Conservation (phyloP, 2,329 filamentous ascomycete species). For the Thielaviopsis ethacetica region DNA sequence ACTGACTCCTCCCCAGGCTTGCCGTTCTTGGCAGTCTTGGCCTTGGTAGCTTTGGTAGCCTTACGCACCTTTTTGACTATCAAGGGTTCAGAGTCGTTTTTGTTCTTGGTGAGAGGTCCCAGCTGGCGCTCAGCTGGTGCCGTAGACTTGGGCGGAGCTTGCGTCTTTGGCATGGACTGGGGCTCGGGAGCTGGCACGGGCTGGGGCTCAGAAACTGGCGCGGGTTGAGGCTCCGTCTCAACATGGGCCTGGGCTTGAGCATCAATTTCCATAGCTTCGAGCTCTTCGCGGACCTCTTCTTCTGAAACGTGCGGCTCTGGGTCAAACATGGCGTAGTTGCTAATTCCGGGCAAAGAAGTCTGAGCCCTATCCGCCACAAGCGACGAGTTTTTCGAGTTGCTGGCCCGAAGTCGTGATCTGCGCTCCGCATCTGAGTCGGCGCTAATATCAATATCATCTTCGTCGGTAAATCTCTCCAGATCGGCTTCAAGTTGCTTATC, state of each 20-base stretch:
- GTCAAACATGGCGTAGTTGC: slow-evolving; percentile 37
- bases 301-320: slow-evolving; percentile 30
- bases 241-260: slow-evolving; percentile 24
- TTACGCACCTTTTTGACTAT: slow-evolving; percentile 40
- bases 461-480: slow-evolving; percentile 38
- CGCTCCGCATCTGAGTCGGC: slow-evolving; percentile 30
- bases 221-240: neutral
- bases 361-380: neutral
- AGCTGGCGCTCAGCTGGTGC: neutral
- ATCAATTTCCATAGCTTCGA: slow-evolving; percentile 32
- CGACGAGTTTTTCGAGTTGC: neutral
- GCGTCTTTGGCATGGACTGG: neutral
- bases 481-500: slow-evolving; percentile 50
- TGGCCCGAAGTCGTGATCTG: slow-evolving; percentile 5
- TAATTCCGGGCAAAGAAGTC: slow-evolving; percentile 6
- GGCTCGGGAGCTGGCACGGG: neutral
- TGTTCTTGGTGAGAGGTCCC: neutral
- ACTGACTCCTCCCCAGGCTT: slow-evolving; percentile 14
- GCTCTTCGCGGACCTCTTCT: slow-evolving; percentile 32
- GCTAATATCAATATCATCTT: slow-evolving; percentile 31
- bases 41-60: slow-evolving; percentile 33
- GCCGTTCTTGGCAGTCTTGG: slow-evolving; percentile 29
- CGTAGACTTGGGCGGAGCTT: neutral
- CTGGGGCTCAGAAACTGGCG: neutral
- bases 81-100: slow-evolving; percentile 18